Evolutionary conservation across 208 protist genomes (phyloP).

Genomic region (Acanthamoeba lenticulata): DNA sequence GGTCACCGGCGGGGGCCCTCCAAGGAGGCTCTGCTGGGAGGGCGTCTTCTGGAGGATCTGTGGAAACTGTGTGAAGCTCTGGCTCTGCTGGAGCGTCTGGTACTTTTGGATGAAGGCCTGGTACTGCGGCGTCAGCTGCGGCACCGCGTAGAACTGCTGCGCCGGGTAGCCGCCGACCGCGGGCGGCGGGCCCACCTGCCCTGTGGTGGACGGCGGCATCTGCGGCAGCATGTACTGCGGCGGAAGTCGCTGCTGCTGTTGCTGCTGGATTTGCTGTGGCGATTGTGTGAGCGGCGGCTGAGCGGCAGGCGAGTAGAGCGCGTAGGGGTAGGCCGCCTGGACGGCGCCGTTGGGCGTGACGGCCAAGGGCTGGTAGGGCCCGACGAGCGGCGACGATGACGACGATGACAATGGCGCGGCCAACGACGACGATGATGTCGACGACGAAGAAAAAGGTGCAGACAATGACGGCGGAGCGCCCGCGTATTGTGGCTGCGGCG

Average conservation of each 20-base stretch:
- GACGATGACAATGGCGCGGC: no score
- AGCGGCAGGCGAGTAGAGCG: not conserved
- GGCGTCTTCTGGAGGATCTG: constrained; percentile 39
- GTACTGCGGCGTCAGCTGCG: constrained; percentile 45
- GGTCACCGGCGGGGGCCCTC: not conserved
- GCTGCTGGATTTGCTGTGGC: not conserved
- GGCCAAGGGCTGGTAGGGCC: not conserved
- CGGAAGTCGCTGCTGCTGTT: not conserved
- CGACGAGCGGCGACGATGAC: no score
- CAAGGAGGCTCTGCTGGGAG: constrained; percentile 38
- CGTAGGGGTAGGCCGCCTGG: not conserved
- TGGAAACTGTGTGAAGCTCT: constrained; percentile 42
- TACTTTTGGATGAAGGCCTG: constrained; percentile 20
- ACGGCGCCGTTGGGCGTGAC: not conserved
- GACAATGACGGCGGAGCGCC: no score
- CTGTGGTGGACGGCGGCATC: no score
- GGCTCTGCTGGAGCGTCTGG: constrained; percentile 14
- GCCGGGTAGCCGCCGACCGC: no score
- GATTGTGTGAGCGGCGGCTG: not conserved
- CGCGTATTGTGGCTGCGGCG: no score
- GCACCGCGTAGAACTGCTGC: constrained; percentile 19
- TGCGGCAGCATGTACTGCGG: not conserved
- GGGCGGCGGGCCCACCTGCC: no score
- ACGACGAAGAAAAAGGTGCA: no score
- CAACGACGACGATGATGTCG: no score